These are phyloP conservation scores for Dictyostelium citrinum DNA, from an alignment of 78 protist species.

Conservation along the genomic window DNA sequence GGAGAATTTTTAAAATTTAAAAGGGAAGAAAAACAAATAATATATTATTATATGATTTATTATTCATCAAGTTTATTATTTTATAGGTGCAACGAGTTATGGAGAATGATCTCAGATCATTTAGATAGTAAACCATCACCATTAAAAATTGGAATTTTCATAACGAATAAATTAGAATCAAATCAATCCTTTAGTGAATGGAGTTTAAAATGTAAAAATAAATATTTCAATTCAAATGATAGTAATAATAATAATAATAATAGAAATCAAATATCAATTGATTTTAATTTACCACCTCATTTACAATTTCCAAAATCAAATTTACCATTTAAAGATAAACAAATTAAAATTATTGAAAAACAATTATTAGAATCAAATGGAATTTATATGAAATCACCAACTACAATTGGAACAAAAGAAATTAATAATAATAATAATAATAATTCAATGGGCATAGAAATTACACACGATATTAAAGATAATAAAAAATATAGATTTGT, in stretches of 20 bases:
- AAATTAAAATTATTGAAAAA: neutral
- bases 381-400: neutral
- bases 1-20: neutral
- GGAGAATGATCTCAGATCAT: neutral
- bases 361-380: neutral
- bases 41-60: constrained; percentile 1
- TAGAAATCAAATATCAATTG: too few species aligned
- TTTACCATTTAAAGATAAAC: neutral
- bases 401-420: neutral
- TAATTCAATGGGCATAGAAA: neutral
- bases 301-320: neutral
- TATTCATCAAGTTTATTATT: constrained; percentile 4
- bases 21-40: constrained; percentile 10
- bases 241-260: neutral
- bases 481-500: neutral
- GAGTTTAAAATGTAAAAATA: neutral
- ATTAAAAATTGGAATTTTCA: constrained; percentile 1
- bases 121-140: neutral
- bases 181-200: constrained; percentile 6
- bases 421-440: neutral
- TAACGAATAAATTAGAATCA: neutral
- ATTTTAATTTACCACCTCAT: neutral
- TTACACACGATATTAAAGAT: neutral
- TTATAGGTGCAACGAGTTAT: neutral
- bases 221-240: neutral